phyloP scores from a whole-genome alignment of 2,329 filamentous ascomycete species.

The Metarhizium robertsii region DNA sequence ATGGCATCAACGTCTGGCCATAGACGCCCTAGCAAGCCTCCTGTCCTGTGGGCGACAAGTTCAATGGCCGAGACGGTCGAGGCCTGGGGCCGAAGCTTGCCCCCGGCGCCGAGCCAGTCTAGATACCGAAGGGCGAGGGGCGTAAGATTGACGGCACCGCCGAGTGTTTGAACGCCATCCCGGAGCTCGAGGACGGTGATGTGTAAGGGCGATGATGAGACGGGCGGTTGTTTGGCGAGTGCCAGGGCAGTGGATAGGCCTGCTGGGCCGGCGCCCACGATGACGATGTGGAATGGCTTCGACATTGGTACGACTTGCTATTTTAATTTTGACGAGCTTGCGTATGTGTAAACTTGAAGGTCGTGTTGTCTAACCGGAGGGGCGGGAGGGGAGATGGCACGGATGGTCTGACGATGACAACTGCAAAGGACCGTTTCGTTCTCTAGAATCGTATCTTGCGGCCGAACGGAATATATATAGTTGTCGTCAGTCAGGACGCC shows the following conservation, averaged over 20 bases:
- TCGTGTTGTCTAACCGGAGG: no score
- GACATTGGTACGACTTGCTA: neutral
- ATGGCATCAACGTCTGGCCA: conserved; percentile 16
- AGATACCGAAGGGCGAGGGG: conserved; percentile 36
- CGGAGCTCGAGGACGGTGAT: conserved; percentile 40
- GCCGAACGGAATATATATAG: neutral
- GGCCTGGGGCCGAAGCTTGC: conserved; percentile 11
- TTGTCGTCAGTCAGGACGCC: neutral
- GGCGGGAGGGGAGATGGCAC: no score
- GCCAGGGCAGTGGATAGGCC: conserved; percentile 40
- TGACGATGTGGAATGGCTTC: conserved; percentile 17
- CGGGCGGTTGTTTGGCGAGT: conserved; percentile 29
- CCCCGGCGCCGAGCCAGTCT: conserved; percentile 25
- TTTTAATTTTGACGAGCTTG: neutral
- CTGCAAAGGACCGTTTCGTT: no score
- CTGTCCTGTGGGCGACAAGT: conserved; percentile 19
- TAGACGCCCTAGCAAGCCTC: conserved; percentile 13
- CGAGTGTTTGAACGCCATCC: conserved; percentile 31
- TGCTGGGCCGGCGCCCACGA: conserved; percentile 42
- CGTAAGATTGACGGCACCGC: conserved; percentile 37
- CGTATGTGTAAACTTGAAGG: no score
- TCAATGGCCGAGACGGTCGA: conserved; percentile 15
- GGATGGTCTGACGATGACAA: no score
- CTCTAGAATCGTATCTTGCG: neutral
- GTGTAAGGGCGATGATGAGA: conserved; percentile 14